Percentiles rank a stretch among this genome's conserved stretches.
phyloP scores from a whole-genome alignment of 2,329 filamentous ascomycete genomes.

The Rhynchosporium graminicola region DNA sequence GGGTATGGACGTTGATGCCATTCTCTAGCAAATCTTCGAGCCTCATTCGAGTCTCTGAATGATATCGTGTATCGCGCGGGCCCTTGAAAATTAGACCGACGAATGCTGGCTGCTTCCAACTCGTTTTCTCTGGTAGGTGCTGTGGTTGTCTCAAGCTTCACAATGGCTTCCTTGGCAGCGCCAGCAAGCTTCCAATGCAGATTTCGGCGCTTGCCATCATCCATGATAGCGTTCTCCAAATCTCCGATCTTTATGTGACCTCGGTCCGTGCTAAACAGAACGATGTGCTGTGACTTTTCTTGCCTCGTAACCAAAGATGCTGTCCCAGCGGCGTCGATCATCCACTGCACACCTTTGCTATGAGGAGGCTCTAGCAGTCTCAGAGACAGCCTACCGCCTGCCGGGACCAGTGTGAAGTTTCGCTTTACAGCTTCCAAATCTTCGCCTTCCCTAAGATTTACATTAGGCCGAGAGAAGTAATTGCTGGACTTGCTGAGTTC shows the following conservation, averaged over 20 bases:
- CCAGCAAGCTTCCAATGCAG: conserved; percentile 39
- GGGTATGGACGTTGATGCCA: conserved; percentile 54
- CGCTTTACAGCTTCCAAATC: conserved; percentile 49
- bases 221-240: conserved; percentile 29
- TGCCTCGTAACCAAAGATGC: conserved; percentile 26
- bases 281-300: conserved; percentile 33
- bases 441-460: conserved; percentile 48
- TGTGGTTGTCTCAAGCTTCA: conserved; percentile 11
- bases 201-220: conserved; percentile 39
- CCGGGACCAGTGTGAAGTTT: conserved; percentile 53
- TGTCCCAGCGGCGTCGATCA: conserved; percentile 43
- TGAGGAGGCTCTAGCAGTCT: conserved; percentile 42
- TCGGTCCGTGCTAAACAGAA: conserved; percentile 36
- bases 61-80: conserved; percentile 37
- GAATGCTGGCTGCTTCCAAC: neutral
- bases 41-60: conserved; percentile 39
- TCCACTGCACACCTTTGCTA: conserved; percentile 35
- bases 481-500: conserved; percentile 12
- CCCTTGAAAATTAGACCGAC: conserved; percentile 2
- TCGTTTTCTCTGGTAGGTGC: conserved; percentile 1
- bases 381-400: conserved; percentile 41
- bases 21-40: conserved; percentile 48
- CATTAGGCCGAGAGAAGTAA: conserved; percentile 45
- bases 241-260: conserved; percentile 27
- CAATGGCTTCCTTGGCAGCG: conserved; percentile 23